Conservation (phyloP, 2,329 filamentous ascomycete genomes). For the Stagonosporopsis cucurbitacearum region DNA sequence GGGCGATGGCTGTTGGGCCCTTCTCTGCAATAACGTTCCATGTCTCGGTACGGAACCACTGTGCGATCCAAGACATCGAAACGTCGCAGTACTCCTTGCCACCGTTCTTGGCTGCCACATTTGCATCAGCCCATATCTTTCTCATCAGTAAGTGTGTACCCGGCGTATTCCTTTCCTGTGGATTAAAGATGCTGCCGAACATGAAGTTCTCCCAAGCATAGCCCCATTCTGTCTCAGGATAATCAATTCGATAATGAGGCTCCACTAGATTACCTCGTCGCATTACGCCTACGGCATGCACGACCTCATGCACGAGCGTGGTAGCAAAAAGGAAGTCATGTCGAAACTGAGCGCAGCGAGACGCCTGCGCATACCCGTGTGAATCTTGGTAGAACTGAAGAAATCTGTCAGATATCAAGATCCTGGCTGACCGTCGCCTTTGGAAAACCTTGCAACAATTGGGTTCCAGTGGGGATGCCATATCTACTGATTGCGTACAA, state of each 20-base stretch:
- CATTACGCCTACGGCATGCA: slow-evolving; percentile 45
- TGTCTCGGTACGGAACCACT: slow-evolving; percentile 46
- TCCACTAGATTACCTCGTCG: slow-evolving; percentile 37
- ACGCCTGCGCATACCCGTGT: slow-evolving; percentile 29
- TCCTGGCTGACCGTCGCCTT: slow-evolving; percentile 19
- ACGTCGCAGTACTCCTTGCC: slow-evolving; percentile 43
- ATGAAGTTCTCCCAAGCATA: slow-evolving; percentile 48
- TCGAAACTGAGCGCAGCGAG: slow-evolving; percentile 39
- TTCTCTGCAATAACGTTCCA: slow-evolving; percentile 34
- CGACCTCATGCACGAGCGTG: slow-evolving; percentile 43
- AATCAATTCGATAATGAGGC: slow-evolving; percentile 32
- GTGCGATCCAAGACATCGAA: slow-evolving; percentile 43
- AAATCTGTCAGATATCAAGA: slow-evolving; percentile 34
- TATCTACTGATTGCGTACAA: slow-evolving; percentile 23
- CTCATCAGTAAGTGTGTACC: slow-evolving; percentile 36
- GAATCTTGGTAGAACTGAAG: slow-evolving; percentile 24
- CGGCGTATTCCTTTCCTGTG: slow-evolving; percentile 27
- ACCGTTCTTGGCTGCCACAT: slow-evolving; percentile 18
- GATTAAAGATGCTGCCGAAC: slow-evolving; percentile 44
- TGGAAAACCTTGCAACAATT: slow-evolving; percentile 27
- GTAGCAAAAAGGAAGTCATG: slow-evolving; percentile 45
- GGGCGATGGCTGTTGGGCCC: slow-evolving; percentile 30
- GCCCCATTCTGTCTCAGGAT: slow-evolving; percentile 42
- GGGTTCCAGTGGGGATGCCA: slow-evolving; percentile 10
- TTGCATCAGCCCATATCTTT: slow-evolving; percentile 36